A percentile compares a stretch with the other conserved stretches of the same genome.
Conservation (phyloP, 1,139 yeast genomes). For the Taphrina flavorubra region DNA sequence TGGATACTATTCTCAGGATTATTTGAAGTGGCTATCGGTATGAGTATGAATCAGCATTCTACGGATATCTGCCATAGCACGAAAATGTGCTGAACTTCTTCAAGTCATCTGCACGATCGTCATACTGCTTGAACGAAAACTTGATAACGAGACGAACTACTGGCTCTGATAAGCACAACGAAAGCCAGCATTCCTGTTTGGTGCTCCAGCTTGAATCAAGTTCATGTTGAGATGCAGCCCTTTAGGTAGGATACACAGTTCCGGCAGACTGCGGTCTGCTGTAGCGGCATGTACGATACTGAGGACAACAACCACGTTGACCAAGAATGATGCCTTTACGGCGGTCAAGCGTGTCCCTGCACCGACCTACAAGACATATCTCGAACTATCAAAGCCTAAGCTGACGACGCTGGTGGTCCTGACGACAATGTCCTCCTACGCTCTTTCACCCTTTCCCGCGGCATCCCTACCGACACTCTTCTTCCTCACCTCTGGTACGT, state of each 20-base stretch:
- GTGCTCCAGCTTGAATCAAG: not conserved
- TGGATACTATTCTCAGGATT: too few relatives aligned
- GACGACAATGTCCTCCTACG: conserved; percentile 91
- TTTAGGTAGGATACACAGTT: not conserved
- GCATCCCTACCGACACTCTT: conserved; percentile 67
- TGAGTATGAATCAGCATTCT: too few relatives aligned
- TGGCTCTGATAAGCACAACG: too few relatives aligned
- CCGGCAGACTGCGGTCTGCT: not conserved
- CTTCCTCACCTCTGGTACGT: conserved; percentile 81
- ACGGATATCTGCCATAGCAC: too few relatives aligned
- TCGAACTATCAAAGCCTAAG: conserved; percentile 86
- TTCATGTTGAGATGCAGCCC: conserved; percentile 9
- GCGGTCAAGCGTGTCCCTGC: conserved; percentile 14
- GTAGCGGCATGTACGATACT: not conserved
- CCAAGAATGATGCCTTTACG: not conserved
- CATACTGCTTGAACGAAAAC: too few relatives aligned
- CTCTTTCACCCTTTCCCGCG: conserved; percentile 81
- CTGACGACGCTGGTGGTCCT: conserved; percentile 85
- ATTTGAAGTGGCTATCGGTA: too few relatives aligned
- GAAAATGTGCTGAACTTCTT: too few relatives aligned
- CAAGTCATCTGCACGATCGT: too few relatives aligned
- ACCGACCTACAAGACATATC: conserved; percentile 53
- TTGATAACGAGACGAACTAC: too few relatives aligned
- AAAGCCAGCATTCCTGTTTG: not conserved
- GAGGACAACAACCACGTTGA: conserved; percentile 8